Conservation (phyloP, 2,329 filamentous ascomycete genomes). For the Aspergillus sp. region DNA sequence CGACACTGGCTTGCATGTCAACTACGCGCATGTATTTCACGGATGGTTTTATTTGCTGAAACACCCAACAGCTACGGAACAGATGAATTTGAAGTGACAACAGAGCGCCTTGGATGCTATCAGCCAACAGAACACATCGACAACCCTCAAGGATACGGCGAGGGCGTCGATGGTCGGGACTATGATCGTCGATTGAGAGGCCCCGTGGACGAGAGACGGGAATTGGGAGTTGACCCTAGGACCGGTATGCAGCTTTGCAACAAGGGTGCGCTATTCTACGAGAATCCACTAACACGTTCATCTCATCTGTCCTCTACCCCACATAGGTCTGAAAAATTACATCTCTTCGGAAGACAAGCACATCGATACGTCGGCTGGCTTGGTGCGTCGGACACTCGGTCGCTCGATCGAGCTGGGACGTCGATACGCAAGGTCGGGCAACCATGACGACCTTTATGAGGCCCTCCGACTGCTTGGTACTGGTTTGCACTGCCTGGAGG, state of each 20-base stretch:
- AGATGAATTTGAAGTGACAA: slow-evolving; percentile 76
- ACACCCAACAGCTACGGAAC: slow-evolving; percentile 47
- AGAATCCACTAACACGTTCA: neutral
- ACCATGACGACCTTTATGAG: slow-evolving; percentile 75
- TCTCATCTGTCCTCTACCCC: neutral
- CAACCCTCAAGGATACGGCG: slow-evolving; percentile 73
- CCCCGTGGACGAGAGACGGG: slow-evolving; percentile 67
- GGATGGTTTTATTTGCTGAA: slow-evolving; percentile 1
- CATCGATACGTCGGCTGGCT: slow-evolving; percentile 72
- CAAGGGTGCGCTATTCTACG: no score
- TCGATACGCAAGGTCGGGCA: slow-evolving; percentile 56
- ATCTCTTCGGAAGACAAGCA: slow-evolving; percentile 74
- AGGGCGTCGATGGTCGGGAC: slow-evolving; percentile 73
- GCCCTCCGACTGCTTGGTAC: slow-evolving; percentile 79
- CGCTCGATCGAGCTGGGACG: slow-evolving; percentile 73
- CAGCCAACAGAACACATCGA: slow-evolving; percentile 78
- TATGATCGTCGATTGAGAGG: slow-evolving; percentile 76
- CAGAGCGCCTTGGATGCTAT: slow-evolving; percentile 70
- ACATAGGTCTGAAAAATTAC: slow-evolving; percentile 71
- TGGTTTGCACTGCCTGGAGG: slow-evolving; percentile 81
- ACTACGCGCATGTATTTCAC: neutral
- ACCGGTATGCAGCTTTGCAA: slow-evolving; percentile 43
- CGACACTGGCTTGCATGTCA: neutral
- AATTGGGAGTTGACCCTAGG: slow-evolving; percentile 67
- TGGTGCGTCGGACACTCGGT: slow-evolving; percentile 66